Conservation (phyloP, 1,284 basidiomycete genomes). For the Ceratobasidium sp. region DNA sequence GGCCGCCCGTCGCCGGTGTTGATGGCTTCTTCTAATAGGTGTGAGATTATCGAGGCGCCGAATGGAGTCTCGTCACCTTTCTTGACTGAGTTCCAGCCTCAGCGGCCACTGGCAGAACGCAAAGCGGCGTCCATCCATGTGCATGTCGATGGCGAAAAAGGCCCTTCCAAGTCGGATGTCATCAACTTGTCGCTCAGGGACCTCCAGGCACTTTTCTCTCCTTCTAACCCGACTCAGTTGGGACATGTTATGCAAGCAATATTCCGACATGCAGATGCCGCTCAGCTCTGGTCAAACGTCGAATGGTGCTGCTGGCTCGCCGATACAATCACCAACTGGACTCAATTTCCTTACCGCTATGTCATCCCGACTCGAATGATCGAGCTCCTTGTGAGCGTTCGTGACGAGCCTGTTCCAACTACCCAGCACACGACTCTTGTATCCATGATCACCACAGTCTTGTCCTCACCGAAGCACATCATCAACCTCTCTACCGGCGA, state of each 20-base stretch:
- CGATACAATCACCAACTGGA: slow-evolving; percentile 78
- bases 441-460: slow-evolving; percentile 82
- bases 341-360: slow-evolving; percentile 91
- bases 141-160: slow-evolving; percentile 86
- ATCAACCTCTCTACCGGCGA: slow-evolving; percentile 93
- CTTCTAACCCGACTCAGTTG: slow-evolving; percentile 80
- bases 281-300: slow-evolving; percentile 72
- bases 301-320: slow-evolving; percentile 85
- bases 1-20: slow-evolving; percentile 1
- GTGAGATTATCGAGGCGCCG: slow-evolving; percentile 25
- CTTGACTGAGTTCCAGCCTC: slow-evolving; percentile 76
- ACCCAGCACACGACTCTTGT: slow-evolving; percentile 73
- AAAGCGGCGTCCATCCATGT: slow-evolving; percentile 86
- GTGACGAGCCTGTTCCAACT: slow-evolving; percentile 63
- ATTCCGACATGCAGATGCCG: slow-evolving; percentile 68
- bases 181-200: slow-evolving; percentile 75
- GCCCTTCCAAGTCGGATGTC: slow-evolving; percentile 77
- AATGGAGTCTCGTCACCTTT: slow-evolving; percentile 62
- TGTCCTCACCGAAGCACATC: slow-evolving; percentile 81
- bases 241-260: slow-evolving; percentile 73
- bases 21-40: slow-evolving; percentile 4
- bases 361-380: slow-evolving; percentile 85
- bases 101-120: slow-evolving; percentile 73
- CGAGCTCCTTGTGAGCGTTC: slow-evolving; percentile 75
- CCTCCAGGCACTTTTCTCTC: slow-evolving; percentile 74